Base-by-base conservation (phyloP, 371 early-diverging fungal genomes). In the Choanephora cucurbitarum region DNA sequence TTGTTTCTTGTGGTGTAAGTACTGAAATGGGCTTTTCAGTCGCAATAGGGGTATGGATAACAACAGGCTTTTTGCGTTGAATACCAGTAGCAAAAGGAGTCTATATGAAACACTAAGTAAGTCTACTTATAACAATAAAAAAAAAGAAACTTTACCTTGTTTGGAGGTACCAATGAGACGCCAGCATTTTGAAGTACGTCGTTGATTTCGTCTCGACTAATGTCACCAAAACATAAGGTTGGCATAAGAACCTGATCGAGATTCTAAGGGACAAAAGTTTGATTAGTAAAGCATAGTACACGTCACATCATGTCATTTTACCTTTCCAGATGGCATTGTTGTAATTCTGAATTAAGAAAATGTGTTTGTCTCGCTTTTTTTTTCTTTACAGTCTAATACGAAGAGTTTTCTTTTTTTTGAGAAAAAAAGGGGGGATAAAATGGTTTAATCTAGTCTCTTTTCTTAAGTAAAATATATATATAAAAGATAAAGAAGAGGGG, bases 191-290 rank as follows among this genome's bases (percentile, higher is more conserved):
- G 70, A 53, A 84, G 72, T 31, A 81, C 80, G 42, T 60, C 60
- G 44, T 81, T 81, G 62, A 84, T 84, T 58, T 81, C 85, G 46
- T 82, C 81, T 57, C 85, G 79, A 58, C 66, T 67, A 37, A 84
- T 72, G 52, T 81, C 80, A 58, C 85, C 85, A 65, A 82, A 84
- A 43, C 75, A 72, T 47, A 73, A 44, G 37, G 65, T 63, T 34
- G 72, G 69, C 43, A 58, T 57, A 50, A 44, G 40, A 44, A 57
- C 50, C 54, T 50, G 48, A 28, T 64, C 52, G 45, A 64, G 56
- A 52, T 64, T 65, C 58, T 58, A 24, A 13, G 22, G 22, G 24
- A 43, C 24, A 42, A 18, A 33, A 42, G 13, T 3, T 49, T 41
- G 28, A 18, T 34, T 34, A 47, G 47, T 6, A 8, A 37, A 28